phyloP scores from a whole-genome alignment of 768 basidiomycete species.

The Boletus tomentosulus region DNA sequence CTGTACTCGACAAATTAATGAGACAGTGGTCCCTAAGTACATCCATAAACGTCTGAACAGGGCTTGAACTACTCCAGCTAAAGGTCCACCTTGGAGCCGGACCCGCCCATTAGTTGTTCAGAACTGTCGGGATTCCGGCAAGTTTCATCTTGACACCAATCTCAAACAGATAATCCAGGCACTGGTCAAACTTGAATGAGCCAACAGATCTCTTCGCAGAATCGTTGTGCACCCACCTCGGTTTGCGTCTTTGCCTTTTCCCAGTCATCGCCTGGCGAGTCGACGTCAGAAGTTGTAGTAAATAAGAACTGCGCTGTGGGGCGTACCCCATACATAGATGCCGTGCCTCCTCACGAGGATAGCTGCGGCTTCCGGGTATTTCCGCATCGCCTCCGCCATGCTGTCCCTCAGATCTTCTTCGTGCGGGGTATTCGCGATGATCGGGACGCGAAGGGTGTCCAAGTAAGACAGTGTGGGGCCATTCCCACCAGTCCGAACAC shows the following conservation, averaged over 20 bases:
- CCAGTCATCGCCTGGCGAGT: constrained; percentile 59
- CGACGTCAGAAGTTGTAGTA: constrained; percentile 7
- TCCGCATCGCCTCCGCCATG: constrained; percentile 81
- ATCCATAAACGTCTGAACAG: not conserved
- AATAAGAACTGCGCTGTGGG: not conserved
- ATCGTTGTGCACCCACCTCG: constrained; percentile 45
- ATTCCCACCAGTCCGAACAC: constrained; percentile 72
- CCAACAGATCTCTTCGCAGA: too few relatives aligned
- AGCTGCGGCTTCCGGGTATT: constrained; percentile 74
- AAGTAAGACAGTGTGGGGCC: constrained; percentile 76
- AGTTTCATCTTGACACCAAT: constrained; percentile 80
- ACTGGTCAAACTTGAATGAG: constrained; percentile 38
- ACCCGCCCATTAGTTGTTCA: constrained; percentile 16
- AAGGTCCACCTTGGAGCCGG: not conserved
- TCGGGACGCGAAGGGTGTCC: constrained; percentile 80
- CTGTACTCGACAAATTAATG: constrained; percentile 3
- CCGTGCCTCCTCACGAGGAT: constrained; percentile 77
- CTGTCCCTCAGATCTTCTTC: constrained; percentile 87
- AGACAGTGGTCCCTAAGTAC: not conserved
- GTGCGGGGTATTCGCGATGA: constrained; percentile 88
- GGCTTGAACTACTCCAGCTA: not conserved
- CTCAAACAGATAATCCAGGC: constrained; percentile 89
- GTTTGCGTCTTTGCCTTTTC: constrained; percentile 87
- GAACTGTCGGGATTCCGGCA: constrained; percentile 52
- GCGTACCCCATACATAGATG: constrained; percentile 80